Evolutionary conservation across 1,284 basidiomycete genomes (phyloP), one percentile per base, ranked within the genome.

Genomic region (Hymenochaete sp.): DNA sequence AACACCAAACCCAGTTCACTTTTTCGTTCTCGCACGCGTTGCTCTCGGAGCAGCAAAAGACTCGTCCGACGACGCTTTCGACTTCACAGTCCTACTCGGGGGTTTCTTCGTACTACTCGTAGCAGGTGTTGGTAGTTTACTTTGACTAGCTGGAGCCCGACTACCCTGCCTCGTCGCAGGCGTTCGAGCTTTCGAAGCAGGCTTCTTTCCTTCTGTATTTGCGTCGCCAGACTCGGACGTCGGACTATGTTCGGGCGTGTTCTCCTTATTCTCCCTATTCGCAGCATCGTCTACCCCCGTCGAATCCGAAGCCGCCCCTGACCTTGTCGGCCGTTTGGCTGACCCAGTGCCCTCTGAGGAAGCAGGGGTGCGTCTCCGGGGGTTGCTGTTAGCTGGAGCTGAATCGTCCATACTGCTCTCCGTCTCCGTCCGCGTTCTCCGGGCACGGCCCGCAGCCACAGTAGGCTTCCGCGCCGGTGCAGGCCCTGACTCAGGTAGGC

Each of bases 261-360:
- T 69, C 57, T 68, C 67, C 51, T 68, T 69, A 44, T 64, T 60
- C 19, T 55, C 57, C 29, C 44, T 45, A 14, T 50, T 43, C 14
- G 50, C 45, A 0, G 48, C 46, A 13, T 52, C 45, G 40, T 53
- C 53, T 1, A 25, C 45, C 6, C 40, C 46, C 5, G 8, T n/a
- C 5, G 14, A n/a, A 35, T 21, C 44, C 8, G 31, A 22, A 16
- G 26, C 32, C 9, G 28, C 16, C 21, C 24, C 11, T 16, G 21
- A 14, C 18, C 14, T 46, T 29, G 3, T 18, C 26, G 14, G 14
- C 14, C 27, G 22, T 11, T 10, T 22, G 5, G 24, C 16, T 13
- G 14, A n/a, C 3, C 10, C 24, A 10, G 13, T 3, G 3, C 14
- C 16, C 9, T 22, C 3, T 41, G 21, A 27, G n/a, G 39, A 26